phyloP scores from a whole-genome alignment of 345 rosid genomes.

The Eucalyptus curtisii region DNA sequence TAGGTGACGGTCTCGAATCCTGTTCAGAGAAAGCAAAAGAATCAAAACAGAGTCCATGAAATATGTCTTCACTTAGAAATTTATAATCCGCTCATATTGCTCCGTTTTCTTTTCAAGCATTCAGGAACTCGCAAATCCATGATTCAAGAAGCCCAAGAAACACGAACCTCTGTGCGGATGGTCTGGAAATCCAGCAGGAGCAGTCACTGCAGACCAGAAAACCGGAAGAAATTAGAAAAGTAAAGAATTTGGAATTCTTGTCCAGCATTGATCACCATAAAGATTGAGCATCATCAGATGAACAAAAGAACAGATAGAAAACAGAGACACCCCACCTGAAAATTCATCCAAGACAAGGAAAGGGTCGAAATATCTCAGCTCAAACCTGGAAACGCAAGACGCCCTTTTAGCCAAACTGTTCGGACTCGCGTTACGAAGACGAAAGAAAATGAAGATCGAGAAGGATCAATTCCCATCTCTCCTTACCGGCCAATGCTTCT shows the following conservation, averaged over 20 bases:
- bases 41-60: not conserved
- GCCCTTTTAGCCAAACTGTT: not conserved
- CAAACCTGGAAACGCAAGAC: constrained; percentile 37
- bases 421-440: not conserved
- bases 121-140: not conserved
- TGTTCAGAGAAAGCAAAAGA: constrained; percentile 4
- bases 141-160: not conserved
- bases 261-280: not conserved
- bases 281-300: not conserved
- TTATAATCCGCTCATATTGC: not conserved
- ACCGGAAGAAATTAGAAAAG: not conserved
- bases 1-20: constrained; percentile 96
- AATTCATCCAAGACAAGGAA: constrained; percentile 82
- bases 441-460: not conserved
- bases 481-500: constrained; percentile 89
- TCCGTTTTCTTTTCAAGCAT: not conserved
- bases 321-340: constrained; percentile 42
- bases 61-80: not conserved
- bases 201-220: constrained; percentile 31
- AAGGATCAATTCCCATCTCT: not conserved
- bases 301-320: not conserved
- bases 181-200: constrained; percentile 91
- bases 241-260: not conserved
- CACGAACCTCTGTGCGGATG: constrained; percentile 90
- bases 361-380: constrained; percentile 78